These are phyloP conservation scores for Bipolaris oryzae DNA, from an alignment of 2,329 filamentous ascomycete genomes.

Conservation along the genomic window DNA sequence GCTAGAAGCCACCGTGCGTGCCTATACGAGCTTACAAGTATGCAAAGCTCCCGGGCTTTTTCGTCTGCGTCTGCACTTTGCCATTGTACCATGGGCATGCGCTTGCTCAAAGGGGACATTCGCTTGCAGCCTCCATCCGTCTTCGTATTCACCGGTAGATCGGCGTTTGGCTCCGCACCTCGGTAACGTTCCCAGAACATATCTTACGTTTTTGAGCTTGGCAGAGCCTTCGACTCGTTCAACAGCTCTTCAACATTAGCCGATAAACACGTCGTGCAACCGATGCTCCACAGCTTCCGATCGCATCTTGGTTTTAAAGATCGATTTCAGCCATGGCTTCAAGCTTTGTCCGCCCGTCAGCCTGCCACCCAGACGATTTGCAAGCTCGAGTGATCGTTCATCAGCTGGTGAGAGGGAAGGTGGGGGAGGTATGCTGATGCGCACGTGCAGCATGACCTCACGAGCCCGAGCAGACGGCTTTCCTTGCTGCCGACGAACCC, in stretches of 20 bases:
- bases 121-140: slow-evolving; percentile 1
- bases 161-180: slow-evolving; percentile 10
- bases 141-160: slow-evolving; percentile 8
- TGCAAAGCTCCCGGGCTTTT: slow-evolving; percentile 10
- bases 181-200: slow-evolving; percentile 6
- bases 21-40: slow-evolving; percentile 8
- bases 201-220: slow-evolving; percentile 4
- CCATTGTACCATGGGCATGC: slow-evolving; percentile 2
- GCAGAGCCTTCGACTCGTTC: neutral
- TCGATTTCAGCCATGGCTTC: slow-evolving; percentile 8
- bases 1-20: slow-evolving; percentile 21
- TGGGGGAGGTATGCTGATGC: slow-evolving; percentile 18
- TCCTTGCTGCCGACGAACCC: neutral
- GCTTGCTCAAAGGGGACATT: slow-evolving; percentile 2
- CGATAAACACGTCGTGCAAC: slow-evolving; percentile 4
- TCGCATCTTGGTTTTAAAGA: slow-evolving; percentile 5
- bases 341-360: slow-evolving; percentile 6
- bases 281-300: slow-evolving; percentile 2
- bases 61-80: slow-evolving; percentile 3
- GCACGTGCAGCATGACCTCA: slow-evolving; percentile 16
- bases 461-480: slow-evolving; percentile 4
- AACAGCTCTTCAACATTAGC: slow-evolving; percentile 5
- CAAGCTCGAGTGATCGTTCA: slow-evolving; percentile 14
- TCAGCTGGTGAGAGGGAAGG: slow-evolving; percentile 8
- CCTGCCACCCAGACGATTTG: slow-evolving; percentile 4